Evolutionary conservation across 2,329 filamentous ascomycete species (phyloP).

Genomic region (Metarhizium robertsii): DNA sequence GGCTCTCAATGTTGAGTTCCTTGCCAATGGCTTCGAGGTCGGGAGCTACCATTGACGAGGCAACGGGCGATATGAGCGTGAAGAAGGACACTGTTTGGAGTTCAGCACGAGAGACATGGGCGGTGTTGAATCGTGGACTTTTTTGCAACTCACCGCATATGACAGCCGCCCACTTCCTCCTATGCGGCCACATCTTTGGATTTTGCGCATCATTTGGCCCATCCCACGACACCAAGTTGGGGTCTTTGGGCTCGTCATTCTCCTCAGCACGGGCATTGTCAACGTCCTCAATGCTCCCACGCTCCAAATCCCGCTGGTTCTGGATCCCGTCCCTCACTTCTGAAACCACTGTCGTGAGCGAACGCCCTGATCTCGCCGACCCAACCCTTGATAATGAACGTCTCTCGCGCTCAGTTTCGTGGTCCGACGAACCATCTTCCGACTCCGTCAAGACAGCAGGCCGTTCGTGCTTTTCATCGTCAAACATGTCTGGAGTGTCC

Average conservation of each 20-base stretch:
- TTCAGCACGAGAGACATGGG: neutral
- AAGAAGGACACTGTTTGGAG: slow-evolving; percentile 35
- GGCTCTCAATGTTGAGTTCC: slow-evolving; percentile 41
- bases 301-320: slow-evolving; percentile 22
- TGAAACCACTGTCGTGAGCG: slow-evolving; percentile 24
- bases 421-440: neutral
- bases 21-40: slow-evolving; percentile 39
- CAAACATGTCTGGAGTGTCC: neutral
- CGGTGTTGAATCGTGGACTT: no score
- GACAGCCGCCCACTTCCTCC: slow-evolving; percentile 48
- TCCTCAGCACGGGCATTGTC: slow-evolving; percentile 11
- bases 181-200: slow-evolving; percentile 45
- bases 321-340: slow-evolving; percentile 31
- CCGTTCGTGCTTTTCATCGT: slow-evolving; percentile 3
- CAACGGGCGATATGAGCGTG: slow-evolving; percentile 51
- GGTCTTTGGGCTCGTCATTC: slow-evolving; percentile 13
- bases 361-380: neutral
- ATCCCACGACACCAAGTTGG: slow-evolving; percentile 38
- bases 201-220: slow-evolving; percentile 42
- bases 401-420: slow-evolving; percentile 1
- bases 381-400: neutral
- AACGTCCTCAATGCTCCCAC: slow-evolving; percentile 16
- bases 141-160: slow-evolving; percentile 21
- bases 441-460: neutral
- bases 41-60: slow-evolving; percentile 48